Evolutionary conservation across 371 early-diverging fungal species (phyloP), one percentile per base, ranked within the genome.

Genomic region (Rhizopus sp.): DNA sequence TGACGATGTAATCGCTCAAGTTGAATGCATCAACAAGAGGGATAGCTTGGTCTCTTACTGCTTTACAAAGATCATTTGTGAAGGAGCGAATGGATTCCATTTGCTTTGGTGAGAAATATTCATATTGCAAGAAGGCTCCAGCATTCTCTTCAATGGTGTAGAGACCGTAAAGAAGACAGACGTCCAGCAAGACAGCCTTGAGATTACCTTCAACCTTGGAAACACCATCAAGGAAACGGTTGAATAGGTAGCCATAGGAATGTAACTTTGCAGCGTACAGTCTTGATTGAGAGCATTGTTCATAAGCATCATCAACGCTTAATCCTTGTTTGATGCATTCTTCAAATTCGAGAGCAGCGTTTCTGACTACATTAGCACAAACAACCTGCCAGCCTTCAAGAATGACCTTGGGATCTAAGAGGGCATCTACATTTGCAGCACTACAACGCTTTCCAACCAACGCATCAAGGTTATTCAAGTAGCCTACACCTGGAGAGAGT

Each of bases 261-360:
- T 96, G 96, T 59, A 93, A 82, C 66, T 90, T 88, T 59, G 94
- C 92, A 30, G 95, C 94, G 66, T 85, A 88, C 52, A 94, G 81
- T 60, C 93, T 88, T 3, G 86, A 80, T 68, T 88, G 86, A 0
- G 92, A 91, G 78, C 93, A 93, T 60, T 89, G 82, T 71, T 93
- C 94, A 66, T 92, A 90, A n/a, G 93, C 91, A 65, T 84, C 88
- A 70, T 93, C 93, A 48, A 78, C 78, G 62, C 77, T 78, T 66
- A 88, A 63, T 1, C 94, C 93, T 41, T 78, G 69, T 66, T 82
- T 82, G 35, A 89, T 63, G 32, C 82, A 84, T 0, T 68, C 74
- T 64, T 91, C 89, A 72, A 92, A 93, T 61, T 89, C 91, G 47
- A 86, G 74, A 34, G 87, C 89, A 29, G 93, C 90, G 69, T 86